Evolutionary conservation across 192 early-diverging fungal species (phyloP), one percentile per base, ranked within the genome.

Genomic region (Fimicolochytrium jonesii): DNA sequence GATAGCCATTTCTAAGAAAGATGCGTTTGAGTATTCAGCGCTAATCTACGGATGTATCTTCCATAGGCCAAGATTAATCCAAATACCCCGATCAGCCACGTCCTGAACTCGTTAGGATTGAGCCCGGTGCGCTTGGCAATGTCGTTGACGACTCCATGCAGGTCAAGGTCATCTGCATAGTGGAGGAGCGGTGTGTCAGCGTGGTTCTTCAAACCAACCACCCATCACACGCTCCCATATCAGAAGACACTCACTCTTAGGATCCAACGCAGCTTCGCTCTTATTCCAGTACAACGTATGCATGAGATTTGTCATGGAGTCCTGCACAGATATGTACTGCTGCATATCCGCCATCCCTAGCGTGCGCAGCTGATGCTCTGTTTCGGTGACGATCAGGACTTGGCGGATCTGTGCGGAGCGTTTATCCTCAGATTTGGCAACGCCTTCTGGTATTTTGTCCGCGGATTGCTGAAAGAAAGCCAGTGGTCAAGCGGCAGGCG

Each of bases 341-440:
- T 34, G 60, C 60, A 62, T 62, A 1, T 71, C 46, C 13, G 48
- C 52, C 23, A 78, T 68, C 6, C 56, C 59, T 20, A 59, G 55
- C 17, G 41, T 31, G 7, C 48, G 44, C 51, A 82, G 60, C 41
- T 71, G 64, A 63, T 70, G 56, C 55, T 82, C 80, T 17, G 74
- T 82, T 50, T 82, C 77, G n/a, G 73, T 51, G 31, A 62, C 22
- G 48, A 62, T 62, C 30, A 62, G 36, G 28, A 34, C 23, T 6
- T 46, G 13, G 30, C 49, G 45, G 18, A 62, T 62, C 30, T 33
- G 25, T n/a, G n/a, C n/a, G n/a, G n/a, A n/a, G n/a, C n/a, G n/a
- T n/a, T n/a, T n/a, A n/a, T n/a, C n/a, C n/a, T n/a, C n/a, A n/a
- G n/a, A n/a, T n/a, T n/a, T n/a, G n/a, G n/a, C n/a, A n/a, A n/a